Conservation (phyloP, 257 asterid species). For the Perilla frutescens region DNA sequence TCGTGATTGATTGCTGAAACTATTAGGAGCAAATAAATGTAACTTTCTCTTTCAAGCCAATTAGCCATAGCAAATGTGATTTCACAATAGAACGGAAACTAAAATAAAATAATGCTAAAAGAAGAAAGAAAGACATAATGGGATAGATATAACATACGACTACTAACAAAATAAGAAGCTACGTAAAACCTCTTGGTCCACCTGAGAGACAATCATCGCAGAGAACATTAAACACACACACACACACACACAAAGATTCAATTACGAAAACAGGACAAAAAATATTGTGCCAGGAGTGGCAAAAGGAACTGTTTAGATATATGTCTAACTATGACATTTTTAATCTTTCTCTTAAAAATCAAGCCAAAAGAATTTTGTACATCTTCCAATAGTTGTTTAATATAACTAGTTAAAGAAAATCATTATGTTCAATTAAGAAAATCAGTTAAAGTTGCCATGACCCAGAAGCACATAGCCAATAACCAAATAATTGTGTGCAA, state of each 20-base stretch:
- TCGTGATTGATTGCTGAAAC: constrained; percentile 23
- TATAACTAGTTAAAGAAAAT: not conserved
- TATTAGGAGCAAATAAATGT: constrained; percentile 11
- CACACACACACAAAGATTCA: constrained; percentile 42
- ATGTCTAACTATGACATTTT: not conserved
- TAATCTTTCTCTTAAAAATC: constrained; percentile 20
- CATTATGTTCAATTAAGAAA: no score
- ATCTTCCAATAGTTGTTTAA: constrained; percentile 13
- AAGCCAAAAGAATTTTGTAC: constrained; percentile 17
- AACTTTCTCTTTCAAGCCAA: constrained; percentile 27
- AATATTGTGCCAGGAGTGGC: not conserved
- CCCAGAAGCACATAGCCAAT: constrained; percentile 30
- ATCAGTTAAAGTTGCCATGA: constrained; percentile 11
- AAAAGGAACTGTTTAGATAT: not conserved
- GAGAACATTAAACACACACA: constrained; percentile 39
- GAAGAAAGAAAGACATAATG: constrained; percentile 1
- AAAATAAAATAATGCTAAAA: constrained; percentile 10
- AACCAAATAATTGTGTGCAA: constrained; percentile 28
- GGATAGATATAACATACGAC: constrained; percentile 24
- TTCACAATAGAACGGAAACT: constrained; percentile 27
- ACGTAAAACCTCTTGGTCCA: constrained; percentile 17
- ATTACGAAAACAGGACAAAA: constrained; percentile 31
- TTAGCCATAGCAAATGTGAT: not conserved
- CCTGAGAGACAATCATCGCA: constrained; percentile 11
- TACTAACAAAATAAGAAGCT: constrained; percentile 29